Evolutionary conservation across 495 filamentous ascomycete species (phyloP).

Genomic region (Penicillium robsamsonii): DNA sequence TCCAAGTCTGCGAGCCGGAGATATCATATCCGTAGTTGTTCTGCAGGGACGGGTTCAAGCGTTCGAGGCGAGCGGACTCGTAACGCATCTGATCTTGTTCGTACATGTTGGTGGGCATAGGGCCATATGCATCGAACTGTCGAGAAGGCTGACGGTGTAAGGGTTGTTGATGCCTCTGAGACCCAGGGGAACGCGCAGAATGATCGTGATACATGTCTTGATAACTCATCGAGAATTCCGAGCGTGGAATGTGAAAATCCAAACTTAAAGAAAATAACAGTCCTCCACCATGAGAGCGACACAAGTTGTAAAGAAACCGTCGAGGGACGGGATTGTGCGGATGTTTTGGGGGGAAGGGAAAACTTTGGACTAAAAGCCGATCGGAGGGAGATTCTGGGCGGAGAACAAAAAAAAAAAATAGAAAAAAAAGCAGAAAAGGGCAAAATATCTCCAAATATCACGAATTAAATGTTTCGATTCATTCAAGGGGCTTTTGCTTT

Average conservation of each 20-base stretch:
- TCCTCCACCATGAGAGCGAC: slow-evolving; percentile 31
- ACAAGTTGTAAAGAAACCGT: slow-evolving; percentile 6
- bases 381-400: slow-evolving; percentile 21
- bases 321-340: slow-evolving; percentile 18
- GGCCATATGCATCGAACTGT: slow-evolving; percentile 65
- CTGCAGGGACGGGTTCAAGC: slow-evolving; percentile 54
- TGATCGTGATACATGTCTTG: slow-evolving; percentile 64
- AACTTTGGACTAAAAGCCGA: slow-evolving; percentile 24
- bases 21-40: slow-evolving; percentile 59
- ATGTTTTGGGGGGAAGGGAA: slow-evolving; percentile 17
- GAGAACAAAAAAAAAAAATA: slow-evolving; percentile 17
- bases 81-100: slow-evolving; percentile 60
- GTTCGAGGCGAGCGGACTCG: slow-evolving; percentile 59
- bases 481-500: background rate
- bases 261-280: slow-evolving; percentile 33
- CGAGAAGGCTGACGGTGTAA: slow-evolving; percentile 66
- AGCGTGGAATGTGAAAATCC: slow-evolving; percentile 47
- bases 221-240: slow-evolving; percentile 52
- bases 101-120: slow-evolving; percentile 60
- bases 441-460: background rate
- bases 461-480: slow-evolving; percentile 4
- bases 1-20: slow-evolving; percentile 66
- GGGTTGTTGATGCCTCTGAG: slow-evolving; percentile 61
- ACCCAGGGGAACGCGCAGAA: slow-evolving; percentile 58
- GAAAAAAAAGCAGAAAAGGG: background rate